Evolutionary conservation across 345 rosid genomes (phyloP), one percentile per base, ranked within the genome.

Genomic region (Dipteronia sinensis): DNA sequence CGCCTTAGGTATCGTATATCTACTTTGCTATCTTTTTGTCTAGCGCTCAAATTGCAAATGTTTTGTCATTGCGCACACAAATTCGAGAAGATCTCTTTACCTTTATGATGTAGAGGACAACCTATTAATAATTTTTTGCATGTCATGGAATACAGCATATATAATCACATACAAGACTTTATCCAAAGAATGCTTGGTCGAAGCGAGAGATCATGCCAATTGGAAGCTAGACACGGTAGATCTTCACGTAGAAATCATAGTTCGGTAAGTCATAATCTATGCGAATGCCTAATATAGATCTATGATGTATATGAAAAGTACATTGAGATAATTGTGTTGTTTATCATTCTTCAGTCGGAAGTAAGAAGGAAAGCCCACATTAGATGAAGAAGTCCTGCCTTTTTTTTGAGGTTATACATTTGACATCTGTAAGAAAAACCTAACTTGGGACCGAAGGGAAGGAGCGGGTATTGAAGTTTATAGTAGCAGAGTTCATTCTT

Each of bases 1-100:
- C 98, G 98, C 67, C 98, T 97, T 55, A 93, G 99, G 99, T 97
- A 83, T 77, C 17, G 12, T 27, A 15, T 27, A 42, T 64, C 27
- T 31, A 16, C 62, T 29, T 27, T 16, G 74, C 13, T 49, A 69
- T 29, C 62, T 71, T 4, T 55, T 11, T 19, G 13, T 71, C 64
- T 51, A 53, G 74, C 7, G 65, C 25, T 17, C 17, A 10, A 40
- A 40, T 25, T 64, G 29, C 31, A 64, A 29, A 2, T 74, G 65
- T 25, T 22, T 73, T 23, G 17, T 3, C 44, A 46, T 10, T 44
- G 42, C 11, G 4, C 15, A 15, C 7, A 10, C 55, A 49, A 44
- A 51, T 29, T 70, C 9, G n/a, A n/a, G n/a, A 47, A 1, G 38
- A 27, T 40, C 20, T 7, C 17, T 73, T 73, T 73, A 56, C 42